Evolutionary conservation across 768 basidiomycete species (phyloP).

Genomic region (Cystofilobasidium ferigula): DNA sequence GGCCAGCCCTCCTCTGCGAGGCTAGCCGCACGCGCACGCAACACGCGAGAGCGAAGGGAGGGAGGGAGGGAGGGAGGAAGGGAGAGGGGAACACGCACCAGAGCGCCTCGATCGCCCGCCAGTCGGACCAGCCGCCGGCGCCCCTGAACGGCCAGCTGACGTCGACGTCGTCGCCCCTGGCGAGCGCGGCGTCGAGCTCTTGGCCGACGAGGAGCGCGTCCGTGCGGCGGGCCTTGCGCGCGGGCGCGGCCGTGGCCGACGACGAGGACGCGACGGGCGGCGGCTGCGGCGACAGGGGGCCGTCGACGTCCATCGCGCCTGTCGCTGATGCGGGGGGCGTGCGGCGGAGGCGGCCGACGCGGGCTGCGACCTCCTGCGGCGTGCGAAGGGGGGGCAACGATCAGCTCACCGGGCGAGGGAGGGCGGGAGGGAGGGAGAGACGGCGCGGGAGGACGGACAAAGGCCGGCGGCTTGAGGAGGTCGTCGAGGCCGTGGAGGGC

Average conservation of each 20-base stretch:
- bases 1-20: no score
- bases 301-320: conserved; percentile 17
- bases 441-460: conserved; percentile 47
- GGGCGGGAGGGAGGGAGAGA: background rate
- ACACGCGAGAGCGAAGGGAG: background rate
- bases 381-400: background rate
- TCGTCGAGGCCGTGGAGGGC: conserved; percentile 73
- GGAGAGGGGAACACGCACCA: conserved; percentile 48
- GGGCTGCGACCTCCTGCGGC: conserved; percentile 60
- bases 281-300: conserved; percentile 1
- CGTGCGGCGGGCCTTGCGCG: conserved; percentile 9
- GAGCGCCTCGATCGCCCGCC: conserved; percentile 75
- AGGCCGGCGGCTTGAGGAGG: conserved; percentile 59
- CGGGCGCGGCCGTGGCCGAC: background rate
- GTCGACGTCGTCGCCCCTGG: conserved; percentile 58
- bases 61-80: background rate
- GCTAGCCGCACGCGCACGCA: background rate
- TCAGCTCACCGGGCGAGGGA: background rate
- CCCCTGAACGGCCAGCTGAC: conserved; percentile 75
- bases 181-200: conserved; percentile 67
- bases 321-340: conserved; percentile 41
- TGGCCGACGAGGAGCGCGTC: conserved; percentile 58
- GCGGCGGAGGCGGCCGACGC: conserved; percentile 57
- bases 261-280: background rate
- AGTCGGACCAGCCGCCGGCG: conserved; percentile 56